phyloP scores from a whole-genome alignment of 1,284 basidiomycete genomes.

The Cutaneotrichosporon daszewskae region DNA sequence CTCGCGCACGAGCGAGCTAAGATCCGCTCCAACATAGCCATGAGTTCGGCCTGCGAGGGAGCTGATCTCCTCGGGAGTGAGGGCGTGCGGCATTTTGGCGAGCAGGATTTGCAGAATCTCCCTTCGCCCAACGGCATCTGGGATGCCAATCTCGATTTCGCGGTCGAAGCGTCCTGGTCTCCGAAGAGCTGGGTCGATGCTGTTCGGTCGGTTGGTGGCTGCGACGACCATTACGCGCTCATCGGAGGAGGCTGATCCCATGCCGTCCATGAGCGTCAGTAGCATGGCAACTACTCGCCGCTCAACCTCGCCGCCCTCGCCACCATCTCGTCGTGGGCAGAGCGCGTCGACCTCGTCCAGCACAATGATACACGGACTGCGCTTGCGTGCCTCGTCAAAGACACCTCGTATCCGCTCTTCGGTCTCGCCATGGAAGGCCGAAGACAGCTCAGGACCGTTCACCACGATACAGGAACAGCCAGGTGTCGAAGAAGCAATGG shows the following conservation, averaged over 20 bases:
- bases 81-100: slow-evolving; percentile 67
- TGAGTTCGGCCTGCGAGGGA: slow-evolving; percentile 74
- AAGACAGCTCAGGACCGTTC: slow-evolving; percentile 90
- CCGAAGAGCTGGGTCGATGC: slow-evolving; percentile 90
- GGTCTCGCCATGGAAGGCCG: slow-evolving; percentile 94
- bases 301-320: slow-evolving; percentile 84
- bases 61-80: slow-evolving; percentile 59
- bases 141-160: slow-evolving; percentile 96
- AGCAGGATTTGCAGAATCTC: slow-evolving; percentile 81
- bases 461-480: slow-evolving; percentile 76
- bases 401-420: slow-evolving; percentile 84
- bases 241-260: slow-evolving; percentile 54
- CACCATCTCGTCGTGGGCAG: slow-evolving; percentile 82
- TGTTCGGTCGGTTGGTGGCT: slow-evolving; percentile 94
- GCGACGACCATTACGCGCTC: slow-evolving; percentile 84
- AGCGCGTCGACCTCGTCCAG: slow-evolving; percentile 96
- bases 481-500: slow-evolving; percentile 71
- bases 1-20: slow-evolving; percentile 85
- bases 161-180: slow-evolving; percentile 92
- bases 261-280: slow-evolving; percentile 90
- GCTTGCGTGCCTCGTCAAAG: slow-evolving; percentile 73
- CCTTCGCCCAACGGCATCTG: slow-evolving; percentile 72
- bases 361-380: slow-evolving; percentile 85
- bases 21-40: slow-evolving; percentile 95
- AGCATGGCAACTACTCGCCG: slow-evolving; percentile 92